Percentiles rank a stretch among this genome's conserved stretches.
Evolutionary conservation across 371 early-diverging fungal species (phyloP).

Genomic region (Smittium culicis): DNA sequence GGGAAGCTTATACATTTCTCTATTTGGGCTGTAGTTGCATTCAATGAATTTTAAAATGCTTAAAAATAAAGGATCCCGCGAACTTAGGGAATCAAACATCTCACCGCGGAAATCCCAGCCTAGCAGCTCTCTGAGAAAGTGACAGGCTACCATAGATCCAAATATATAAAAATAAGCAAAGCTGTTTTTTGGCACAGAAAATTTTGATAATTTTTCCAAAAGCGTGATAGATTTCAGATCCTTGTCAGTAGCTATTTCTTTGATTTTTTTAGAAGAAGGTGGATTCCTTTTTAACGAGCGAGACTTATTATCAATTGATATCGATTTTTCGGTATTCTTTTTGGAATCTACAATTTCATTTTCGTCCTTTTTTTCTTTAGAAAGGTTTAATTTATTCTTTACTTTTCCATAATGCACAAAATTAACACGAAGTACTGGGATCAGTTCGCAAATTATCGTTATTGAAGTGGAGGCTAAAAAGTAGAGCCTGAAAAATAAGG

Average conservation of each 20-base stretch:
- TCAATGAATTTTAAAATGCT: slow-evolving; percentile 10
- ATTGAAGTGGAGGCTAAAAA: slow-evolving; percentile 16
- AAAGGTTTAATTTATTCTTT: neutral
- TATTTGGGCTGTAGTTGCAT: neutral
- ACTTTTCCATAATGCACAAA: slow-evolving; percentile 32
- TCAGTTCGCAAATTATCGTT: slow-evolving; percentile 20
- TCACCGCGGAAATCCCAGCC: slow-evolving; percentile 8
- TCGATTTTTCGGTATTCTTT: neutral
- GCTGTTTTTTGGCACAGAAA: slow-evolving; percentile 45
- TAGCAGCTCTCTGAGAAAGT: slow-evolving; percentile 14
- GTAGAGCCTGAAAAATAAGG: slow-evolving; percentile 10
- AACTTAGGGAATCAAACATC: neutral
- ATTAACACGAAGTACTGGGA: slow-evolving; percentile 24
- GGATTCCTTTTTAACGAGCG: neutral
- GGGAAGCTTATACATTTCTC: neutral
- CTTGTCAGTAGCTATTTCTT: neutral
- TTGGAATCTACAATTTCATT: neutral
- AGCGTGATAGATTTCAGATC: neutral
- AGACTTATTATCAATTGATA: neutral
- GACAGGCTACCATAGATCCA: slow-evolving; percentile 27
- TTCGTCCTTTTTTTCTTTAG: neutral
- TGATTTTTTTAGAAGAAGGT: neutral
- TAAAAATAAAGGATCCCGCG: neutral
- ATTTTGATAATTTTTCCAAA: slow-evolving; percentile 8
- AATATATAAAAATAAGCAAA: slow-evolving; percentile 56